Base-by-base conservation (phyloP, 2,329 filamentous ascomycete genomes). In the Aspergillus brasiliensis region DNA sequence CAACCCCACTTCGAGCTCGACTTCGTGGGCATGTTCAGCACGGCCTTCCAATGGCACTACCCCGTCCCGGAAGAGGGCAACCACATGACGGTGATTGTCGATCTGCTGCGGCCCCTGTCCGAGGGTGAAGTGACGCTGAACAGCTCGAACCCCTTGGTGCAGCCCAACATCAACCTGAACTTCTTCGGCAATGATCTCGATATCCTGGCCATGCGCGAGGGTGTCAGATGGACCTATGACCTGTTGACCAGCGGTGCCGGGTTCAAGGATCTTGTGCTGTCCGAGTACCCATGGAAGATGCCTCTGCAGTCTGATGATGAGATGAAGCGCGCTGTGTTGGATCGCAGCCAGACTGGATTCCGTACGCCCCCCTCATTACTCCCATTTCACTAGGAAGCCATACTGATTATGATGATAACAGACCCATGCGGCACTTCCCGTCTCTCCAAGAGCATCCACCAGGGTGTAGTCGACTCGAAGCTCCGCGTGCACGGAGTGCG, bases 1-100 rank as follows among this genome's bases (percentile, higher is more conserved):
- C 83, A 87, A 70, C 84, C 85, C 25, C 84, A 87, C 63, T 86
- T 87, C 63, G 84, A 87, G 72, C 78, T 86, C 34, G 85, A 88
- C 72, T 88, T 88, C 65, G 82, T 88, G 10, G 76, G 79, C 55
- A 81, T 88, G 77, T 88, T 88, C 68, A 73, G 80, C 42, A 73
- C 74, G 10, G 80, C 80, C 0, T 83, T 83, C 72, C 80, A 82
- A 65, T 82, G 79, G 79, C 80, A 82, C 61, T 77, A 76, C 51
- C 79, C 78, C 0, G 71, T 69, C 0, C 80, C 80, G 0, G 65
- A 65, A 0, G 60, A 70, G 65, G 85, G 84, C 0, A 77, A 77
- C 66, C 83, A 84, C 71, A 74, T 86, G 57, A 87, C 84, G 0
- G 81, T 88, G 1, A 83, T 88, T 54, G 81, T 83, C 7, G 80